Base-by-base conservation (phyloP, 495 filamentous ascomycete genomes). In the Daldinia caldariorum region DNA sequence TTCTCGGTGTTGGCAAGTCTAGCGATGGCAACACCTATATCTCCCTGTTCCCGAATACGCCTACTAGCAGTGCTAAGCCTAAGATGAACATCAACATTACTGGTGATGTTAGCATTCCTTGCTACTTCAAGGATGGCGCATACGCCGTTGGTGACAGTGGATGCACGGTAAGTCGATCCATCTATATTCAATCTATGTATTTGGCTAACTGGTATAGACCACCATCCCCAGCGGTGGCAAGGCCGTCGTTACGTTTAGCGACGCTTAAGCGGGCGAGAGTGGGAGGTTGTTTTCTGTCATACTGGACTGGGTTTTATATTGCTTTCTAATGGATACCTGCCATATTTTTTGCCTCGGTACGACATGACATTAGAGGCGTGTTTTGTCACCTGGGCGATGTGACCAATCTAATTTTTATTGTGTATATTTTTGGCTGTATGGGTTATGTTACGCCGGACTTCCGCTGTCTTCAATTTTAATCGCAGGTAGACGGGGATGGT, bases 1-100 rank as follows among this genome's bases (percentile, higher is more conserved):
- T 92, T 84, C 80, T 97, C 50, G 95, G 95, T 77, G 89, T 94
- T 51, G 92, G 94, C 58, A 83, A 87, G 79, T 83, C 86, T 73
- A 71, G 71, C 39, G 67, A 80, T 63, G 89, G 90, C 75, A 83
- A 75, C 39, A 96, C 91, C 38, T 99, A 87, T 84, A 80, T 97
- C 60, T 93, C 92, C 4, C 88, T 99, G 74, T 91, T 93, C 84
- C 87, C 86, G 75, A 88, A 87, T 78, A 78, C 68, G 35, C 83
- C 87, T 2, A 83, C 91, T 6, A 90, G 83, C 78, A 85, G 82
- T 13, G 84, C 87, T 38, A 79, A 80, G 35, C 87, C 95, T 16
- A 83, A 91, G 79, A 97, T 88, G 83, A 89, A 87, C 78, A 88
- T 96, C 66, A 86, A 89, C 72, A 89, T 97, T 62, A 79, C 68